Percentiles rank a stretch among this genome's conserved stretches.
phyloP scores from a whole-genome alignment of 2,329 filamentous ascomycete genomes.

The Sclerotiophoma versabilis region DNA sequence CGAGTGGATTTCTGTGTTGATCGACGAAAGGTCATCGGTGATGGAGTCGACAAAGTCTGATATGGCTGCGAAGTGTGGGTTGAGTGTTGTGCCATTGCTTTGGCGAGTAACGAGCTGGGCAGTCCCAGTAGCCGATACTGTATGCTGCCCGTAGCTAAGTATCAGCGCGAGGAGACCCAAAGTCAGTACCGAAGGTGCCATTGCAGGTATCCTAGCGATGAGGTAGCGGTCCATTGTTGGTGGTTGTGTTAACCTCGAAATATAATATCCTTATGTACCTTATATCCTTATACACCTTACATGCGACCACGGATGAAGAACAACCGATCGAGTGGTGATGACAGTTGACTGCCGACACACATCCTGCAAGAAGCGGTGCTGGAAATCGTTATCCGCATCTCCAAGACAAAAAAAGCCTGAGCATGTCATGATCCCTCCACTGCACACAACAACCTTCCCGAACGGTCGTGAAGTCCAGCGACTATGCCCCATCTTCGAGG shows the following conservation, averaged over 20 bases:
- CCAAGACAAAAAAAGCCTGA: not conserved
- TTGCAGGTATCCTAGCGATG: constrained; percentile 1
- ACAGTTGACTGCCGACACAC: not conserved
- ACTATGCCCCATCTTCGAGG: constrained; percentile 7
- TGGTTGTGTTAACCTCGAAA: no score
- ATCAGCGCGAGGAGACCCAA: constrained; percentile 6
- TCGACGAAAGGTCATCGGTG: constrained; percentile 47
- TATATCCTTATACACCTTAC: no score
- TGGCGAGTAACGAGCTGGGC: constrained; percentile 6
- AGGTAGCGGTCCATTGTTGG: constrained; percentile 2
- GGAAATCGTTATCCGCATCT: not conserved
- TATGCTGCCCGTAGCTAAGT: constrained; percentile 2
- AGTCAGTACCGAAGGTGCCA: constrained; percentile 8
- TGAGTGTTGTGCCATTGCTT: constrained; percentile 10
- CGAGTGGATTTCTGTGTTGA: constrained; percentile 61
- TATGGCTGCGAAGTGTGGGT: constrained; percentile 15
- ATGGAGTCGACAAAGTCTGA: constrained; percentile 24
- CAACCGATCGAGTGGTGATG: not conserved
- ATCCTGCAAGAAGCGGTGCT: not conserved
- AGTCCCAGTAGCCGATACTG: not conserved
- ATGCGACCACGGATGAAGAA: not conserved
- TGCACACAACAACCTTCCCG: constrained; percentile 10
- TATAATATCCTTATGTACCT: not conserved
- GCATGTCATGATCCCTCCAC: not conserved
- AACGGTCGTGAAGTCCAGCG: not conserved